Conservation (phyloP, 2,329 filamentous ascomycete genomes). For the Colletotrichum sidae region DNA sequence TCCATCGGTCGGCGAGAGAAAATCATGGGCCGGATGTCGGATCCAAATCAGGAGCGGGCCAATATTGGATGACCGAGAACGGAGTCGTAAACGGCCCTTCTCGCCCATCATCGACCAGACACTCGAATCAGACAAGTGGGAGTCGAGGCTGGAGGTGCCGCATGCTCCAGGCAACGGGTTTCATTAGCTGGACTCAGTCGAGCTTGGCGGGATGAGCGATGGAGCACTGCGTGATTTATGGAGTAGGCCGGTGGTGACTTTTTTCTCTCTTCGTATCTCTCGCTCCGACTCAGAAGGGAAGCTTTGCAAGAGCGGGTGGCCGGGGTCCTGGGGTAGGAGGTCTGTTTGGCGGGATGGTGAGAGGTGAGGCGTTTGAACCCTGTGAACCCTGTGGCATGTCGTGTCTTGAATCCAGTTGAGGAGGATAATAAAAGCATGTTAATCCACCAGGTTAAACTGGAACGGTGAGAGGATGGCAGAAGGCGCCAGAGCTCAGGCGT, state of each 20-base stretch:
- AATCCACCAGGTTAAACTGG: constrained; percentile 30
- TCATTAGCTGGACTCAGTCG: constrained; percentile 33
- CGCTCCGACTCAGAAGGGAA: constrained; percentile 1
- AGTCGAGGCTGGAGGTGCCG: constrained; percentile 33
- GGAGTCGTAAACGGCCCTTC: constrained; percentile 36
- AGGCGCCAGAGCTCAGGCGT: constrained; percentile 32
- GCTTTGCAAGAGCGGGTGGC: constrained; percentile 5
- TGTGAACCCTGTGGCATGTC: constrained; percentile 33
- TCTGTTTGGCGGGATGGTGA: constrained; percentile 21
- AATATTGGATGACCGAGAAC: constrained; percentile 31
- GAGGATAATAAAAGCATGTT: constrained; percentile 14
- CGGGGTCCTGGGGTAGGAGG: constrained; percentile 10
- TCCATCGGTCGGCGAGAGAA: neutral
- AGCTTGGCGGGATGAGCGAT: constrained; percentile 33
- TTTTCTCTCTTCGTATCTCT: constrained; percentile 9
- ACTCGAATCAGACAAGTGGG: constrained; percentile 18
- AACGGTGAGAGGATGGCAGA: constrained; percentile 29
- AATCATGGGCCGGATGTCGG: constrained; percentile 1
- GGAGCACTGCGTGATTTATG: constrained; percentile 36
- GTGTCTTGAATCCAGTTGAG: constrained; percentile 34
- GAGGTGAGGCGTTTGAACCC: constrained; percentile 29
- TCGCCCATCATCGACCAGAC: constrained; percentile 11
- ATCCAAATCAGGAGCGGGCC: constrained; percentile 27
- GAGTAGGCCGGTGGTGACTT: neutral
- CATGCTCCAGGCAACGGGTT: constrained; percentile 33